These are phyloP conservation scores for Cladophialophora yegresii DNA, from an alignment of 2,329 filamentous ascomycete genomes.

Conservation along the genomic window DNA sequence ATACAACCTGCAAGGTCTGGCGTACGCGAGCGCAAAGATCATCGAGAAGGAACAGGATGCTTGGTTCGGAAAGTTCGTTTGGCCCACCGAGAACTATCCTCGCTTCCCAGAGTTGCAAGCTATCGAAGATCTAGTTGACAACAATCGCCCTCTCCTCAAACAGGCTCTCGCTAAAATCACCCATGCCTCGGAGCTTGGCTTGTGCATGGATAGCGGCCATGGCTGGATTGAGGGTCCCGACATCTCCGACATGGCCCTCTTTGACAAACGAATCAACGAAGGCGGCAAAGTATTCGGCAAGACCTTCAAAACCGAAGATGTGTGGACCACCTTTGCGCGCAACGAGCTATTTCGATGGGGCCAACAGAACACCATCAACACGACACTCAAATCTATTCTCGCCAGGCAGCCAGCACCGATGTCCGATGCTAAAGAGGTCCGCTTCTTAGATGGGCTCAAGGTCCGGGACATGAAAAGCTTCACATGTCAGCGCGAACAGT, in stretches of 20 bases:
- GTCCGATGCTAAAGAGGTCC: conserved; percentile 13
- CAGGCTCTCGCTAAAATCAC: conserved; percentile 60
- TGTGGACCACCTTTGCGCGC: conserved; percentile 29
- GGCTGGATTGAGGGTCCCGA: conserved; percentile 68
- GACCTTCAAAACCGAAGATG: conserved; percentile 43
- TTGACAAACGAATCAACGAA: conserved; percentile 47
- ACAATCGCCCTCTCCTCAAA: conserved; percentile 34
- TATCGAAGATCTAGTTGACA: conserved; percentile 64
- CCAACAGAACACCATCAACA: conserved; percentile 36
- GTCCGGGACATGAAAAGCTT: conserved; percentile 34
- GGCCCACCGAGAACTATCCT: conserved; percentile 62
- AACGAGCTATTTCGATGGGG: conserved; percentile 36
- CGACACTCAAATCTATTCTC: conserved; percentile 24
- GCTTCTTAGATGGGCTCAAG: conserved; percentile 17
- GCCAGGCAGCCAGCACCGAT: not conserved
- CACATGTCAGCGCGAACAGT: conserved; percentile 19
- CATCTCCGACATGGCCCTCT: conserved; percentile 52
- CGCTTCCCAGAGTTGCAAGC: conserved; percentile 62
- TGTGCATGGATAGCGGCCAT: conserved; percentile 68
- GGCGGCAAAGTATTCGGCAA: conserved; percentile 51
- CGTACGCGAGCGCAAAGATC: conserved; percentile 58
- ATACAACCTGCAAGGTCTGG: conserved; percentile 52
- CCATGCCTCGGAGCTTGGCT: conserved; percentile 62
- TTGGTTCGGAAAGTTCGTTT: conserved; percentile 67
- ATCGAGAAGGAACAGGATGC: conserved; percentile 57